Percentiles rank a stretch among this genome's conserved stretches.
Evolutionary conservation across 2,329 filamentous ascomycete species (phyloP).

Genomic region (Fusarium incarnatum): DNA sequence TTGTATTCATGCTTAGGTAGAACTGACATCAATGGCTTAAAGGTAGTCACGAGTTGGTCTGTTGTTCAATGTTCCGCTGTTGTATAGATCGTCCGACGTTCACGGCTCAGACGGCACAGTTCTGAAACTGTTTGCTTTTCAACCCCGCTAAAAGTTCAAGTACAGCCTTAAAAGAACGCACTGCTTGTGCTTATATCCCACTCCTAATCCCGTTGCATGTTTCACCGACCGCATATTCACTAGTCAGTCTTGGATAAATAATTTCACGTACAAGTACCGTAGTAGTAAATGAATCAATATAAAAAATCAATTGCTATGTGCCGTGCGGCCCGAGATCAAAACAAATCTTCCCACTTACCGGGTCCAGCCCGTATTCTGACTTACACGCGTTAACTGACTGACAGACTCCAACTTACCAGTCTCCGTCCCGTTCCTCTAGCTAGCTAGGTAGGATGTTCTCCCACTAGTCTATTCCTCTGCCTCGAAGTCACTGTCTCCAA

Average conservation of each 20-base stretch:
- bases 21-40: slow-evolving; percentile 6
- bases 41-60: neutral
- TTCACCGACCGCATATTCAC: neutral
- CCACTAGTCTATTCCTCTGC: no score
- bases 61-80: neutral
- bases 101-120: slow-evolving; percentile 38
- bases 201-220: neutral
- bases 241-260: neutral
- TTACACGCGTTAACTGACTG: neutral
- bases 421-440: neutral
- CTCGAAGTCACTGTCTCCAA: no score
- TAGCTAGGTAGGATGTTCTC: no score
- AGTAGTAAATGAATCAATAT: neutral
- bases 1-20: slow-evolving; percentile 8
- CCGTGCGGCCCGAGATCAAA: neutral
- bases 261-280: neutral
- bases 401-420: neutral
- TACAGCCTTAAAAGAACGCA: neutral
- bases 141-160: neutral
- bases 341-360: neutral
- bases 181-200: neutral
- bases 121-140: slow-evolving; percentile 12
- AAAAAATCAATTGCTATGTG: neutral
- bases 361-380: neutral
- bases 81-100: slow-evolving; percentile 13